These are phyloP conservation scores for Alternaria longipes DNA, from an alignment of 2,329 filamentous ascomycete genomes.

Conservation along the genomic window DNA sequence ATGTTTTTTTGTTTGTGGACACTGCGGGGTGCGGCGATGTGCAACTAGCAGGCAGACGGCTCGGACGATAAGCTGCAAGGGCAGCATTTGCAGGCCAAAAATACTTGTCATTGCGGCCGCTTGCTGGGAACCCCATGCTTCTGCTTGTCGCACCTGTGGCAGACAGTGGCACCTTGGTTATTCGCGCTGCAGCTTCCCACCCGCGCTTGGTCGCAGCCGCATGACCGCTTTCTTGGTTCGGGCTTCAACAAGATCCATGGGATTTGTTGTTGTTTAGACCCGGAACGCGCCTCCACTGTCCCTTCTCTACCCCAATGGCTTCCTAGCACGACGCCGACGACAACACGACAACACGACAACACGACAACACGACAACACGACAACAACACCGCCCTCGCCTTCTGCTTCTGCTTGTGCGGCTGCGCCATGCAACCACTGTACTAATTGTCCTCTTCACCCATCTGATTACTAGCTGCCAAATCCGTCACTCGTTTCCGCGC, in stretches of 20 bases:
- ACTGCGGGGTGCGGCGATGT: conserved; percentile 15
- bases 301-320: conserved; percentile 14
- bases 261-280: conserved; percentile 16
- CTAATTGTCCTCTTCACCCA: conserved; percentile 16
- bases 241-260: conserved; percentile 16
- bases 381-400: conserved; percentile 11
- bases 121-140: conserved; percentile 26
- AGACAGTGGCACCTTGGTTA: conserved; percentile 29
- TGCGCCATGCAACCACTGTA: conserved; percentile 36
- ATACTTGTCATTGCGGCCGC: conserved; percentile 25
- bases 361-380: conserved; percentile 18
- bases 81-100: conserved; percentile 24
- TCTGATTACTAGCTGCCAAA: conserved; percentile 17
- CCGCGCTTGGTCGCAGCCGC: conserved; percentile 36
- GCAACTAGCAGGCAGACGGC: conserved; percentile 9
- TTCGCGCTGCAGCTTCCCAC: conserved; percentile 36
- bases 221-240: conserved; percentile 33
- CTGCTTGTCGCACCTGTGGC: conserved; percentile 29
- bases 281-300: conserved; percentile 20
- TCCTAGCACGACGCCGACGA: conserved; percentile 8
- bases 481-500: conserved; percentile 45
- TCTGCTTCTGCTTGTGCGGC: conserved; percentile 16
- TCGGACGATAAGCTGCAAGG: conserved; percentile 13
- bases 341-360: conserved; percentile 18
- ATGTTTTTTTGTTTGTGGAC: conserved; percentile 15